Conservation (phyloP, 2,329 filamentous ascomycete genomes). For the Trichoderma afroharzianum region DNA sequence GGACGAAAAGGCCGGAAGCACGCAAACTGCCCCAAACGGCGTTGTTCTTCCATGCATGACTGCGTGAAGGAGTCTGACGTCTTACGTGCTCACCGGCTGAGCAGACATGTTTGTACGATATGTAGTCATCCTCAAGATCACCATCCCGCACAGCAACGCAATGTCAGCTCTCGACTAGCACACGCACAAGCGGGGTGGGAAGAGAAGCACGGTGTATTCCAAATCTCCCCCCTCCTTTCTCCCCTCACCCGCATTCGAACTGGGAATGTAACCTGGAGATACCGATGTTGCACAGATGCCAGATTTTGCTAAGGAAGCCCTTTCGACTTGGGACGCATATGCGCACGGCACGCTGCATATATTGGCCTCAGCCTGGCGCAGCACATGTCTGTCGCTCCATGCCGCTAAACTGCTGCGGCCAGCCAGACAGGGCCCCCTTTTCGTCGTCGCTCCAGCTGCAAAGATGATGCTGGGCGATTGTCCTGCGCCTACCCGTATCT, state of each 20-base stretch:
- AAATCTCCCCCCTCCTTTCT: background rate
- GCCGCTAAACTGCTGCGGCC: background rate
- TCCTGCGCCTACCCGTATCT: background rate
- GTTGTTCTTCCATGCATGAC: background rate
- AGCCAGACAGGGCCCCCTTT: background rate
- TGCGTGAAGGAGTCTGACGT: background rate
- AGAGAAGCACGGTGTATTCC: background rate
- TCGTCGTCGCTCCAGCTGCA: background rate
- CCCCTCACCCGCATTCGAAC: background rate
- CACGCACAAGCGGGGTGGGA: background rate
- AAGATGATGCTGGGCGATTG: background rate
- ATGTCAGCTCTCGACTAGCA: background rate
- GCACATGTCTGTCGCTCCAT: background rate
- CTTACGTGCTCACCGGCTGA: background rate
- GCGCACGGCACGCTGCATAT: constrained; percentile 10
- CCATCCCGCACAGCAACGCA: background rate
- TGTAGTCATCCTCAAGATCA: background rate
- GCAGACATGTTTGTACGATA: background rate
- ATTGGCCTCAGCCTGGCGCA: background rate
- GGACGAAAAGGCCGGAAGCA: background rate
- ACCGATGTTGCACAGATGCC: background rate
- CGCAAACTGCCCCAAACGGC: background rate
- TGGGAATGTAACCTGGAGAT: background rate
- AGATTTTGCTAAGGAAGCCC: background rate
- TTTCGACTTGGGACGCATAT: background rate